These are phyloP conservation scores for Brassica rapa DNA, from an alignment of 345 rosid species.

Conservation along the genomic window DNA sequence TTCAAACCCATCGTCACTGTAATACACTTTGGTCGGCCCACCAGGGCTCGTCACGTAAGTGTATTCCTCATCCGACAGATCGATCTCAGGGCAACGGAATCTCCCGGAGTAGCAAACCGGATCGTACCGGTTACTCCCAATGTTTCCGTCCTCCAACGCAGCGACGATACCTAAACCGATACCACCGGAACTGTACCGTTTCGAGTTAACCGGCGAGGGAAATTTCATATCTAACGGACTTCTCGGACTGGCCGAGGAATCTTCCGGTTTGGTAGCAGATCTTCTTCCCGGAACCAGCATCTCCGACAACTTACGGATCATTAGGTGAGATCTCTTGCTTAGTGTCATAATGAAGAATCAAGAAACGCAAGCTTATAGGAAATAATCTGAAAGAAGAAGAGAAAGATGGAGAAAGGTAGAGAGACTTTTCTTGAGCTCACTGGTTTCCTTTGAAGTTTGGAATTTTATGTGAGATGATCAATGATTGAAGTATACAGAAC, in stretches of 20 bases:
- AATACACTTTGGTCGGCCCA: constrained; percentile 50
- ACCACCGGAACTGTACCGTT: constrained; percentile 52
- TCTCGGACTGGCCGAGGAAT: constrained; percentile 59
- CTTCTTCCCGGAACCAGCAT: constrained; percentile 56
- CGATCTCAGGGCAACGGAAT: constrained; percentile 43
- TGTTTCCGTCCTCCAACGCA: constrained; percentile 51
- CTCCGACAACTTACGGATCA: constrained; percentile 70
- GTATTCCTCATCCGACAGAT: constrained; percentile 55
- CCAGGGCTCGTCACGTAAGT: constrained; percentile 60
- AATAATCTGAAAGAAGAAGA: constrained; percentile 28
- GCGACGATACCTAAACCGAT: constrained; percentile 83
- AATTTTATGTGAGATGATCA: constrained; percentile 38
- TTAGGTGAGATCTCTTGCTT: constrained; percentile 61
- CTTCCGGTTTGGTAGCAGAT: constrained; percentile 40
- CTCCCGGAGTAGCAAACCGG: constrained; percentile 45
- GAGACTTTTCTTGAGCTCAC: constrained; percentile 34
- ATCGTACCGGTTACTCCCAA: constrained; percentile 31
- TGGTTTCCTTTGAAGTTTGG: constrained; percentile 37
- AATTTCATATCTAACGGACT: constrained; percentile 61
- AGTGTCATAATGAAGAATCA: constrained; percentile 34
- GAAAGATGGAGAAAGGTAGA: constrained; percentile 16
- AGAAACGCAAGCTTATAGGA: constrained; percentile 22
- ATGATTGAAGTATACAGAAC: constrained; percentile 35
- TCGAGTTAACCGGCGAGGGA: constrained; percentile 60
- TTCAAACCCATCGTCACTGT: constrained; percentile 45